Evolutionary conservation across 805 yeast species (phyloP).

Genomic region (Cyberlindnera maritima): DNA sequence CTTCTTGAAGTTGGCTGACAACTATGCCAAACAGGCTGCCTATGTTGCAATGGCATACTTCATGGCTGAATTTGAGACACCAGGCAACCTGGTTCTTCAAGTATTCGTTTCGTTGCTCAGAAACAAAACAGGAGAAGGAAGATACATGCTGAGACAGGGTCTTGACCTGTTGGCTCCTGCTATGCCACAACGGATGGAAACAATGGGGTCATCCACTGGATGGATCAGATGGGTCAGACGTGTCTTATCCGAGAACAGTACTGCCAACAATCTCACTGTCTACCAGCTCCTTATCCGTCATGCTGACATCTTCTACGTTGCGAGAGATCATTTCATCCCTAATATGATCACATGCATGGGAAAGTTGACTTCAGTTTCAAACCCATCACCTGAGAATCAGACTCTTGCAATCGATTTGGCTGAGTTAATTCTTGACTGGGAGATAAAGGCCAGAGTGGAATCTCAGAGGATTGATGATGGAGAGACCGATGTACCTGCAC

Average conservation of each 20-base stretch:
- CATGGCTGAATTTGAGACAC: constrained; percentile 84
- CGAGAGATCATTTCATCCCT: constrained; percentile 85
- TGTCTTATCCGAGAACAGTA: constrained; percentile 85
- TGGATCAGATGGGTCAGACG: constrained; percentile 97
- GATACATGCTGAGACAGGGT: constrained; percentile 81
- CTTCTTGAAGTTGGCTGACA: constrained; percentile 83
- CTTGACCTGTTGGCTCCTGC: constrained; percentile 87
- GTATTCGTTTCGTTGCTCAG: constrained; percentile 87
- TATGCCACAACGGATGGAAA: constrained; percentile 61
- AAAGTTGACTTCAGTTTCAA: constrained; percentile 73
- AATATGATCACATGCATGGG: constrained; percentile 92
- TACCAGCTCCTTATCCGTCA: constrained; percentile 88
- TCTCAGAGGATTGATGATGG: constrained; percentile 5
- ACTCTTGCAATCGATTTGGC: constrained; percentile 85
- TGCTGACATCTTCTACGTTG: constrained; percentile 77
- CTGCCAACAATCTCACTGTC: constrained; percentile 80
- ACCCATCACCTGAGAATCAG: constrained; percentile 79
- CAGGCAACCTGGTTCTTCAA: constrained; percentile 83
- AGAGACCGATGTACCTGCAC: constrained; percentile 18
- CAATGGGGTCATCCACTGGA: constrained; percentile 44
- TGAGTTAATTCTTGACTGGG: constrained; percentile 85
- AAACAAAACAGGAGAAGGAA: constrained; percentile 81
- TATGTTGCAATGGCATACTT: constrained; percentile 85
- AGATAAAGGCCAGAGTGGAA: constrained; percentile 43
- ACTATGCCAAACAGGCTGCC: constrained; percentile 87